Evolutionary conservation across 2,329 filamentous ascomycete genomes (phyloP).

Genomic region (Thielaviopsis populi): DNA sequence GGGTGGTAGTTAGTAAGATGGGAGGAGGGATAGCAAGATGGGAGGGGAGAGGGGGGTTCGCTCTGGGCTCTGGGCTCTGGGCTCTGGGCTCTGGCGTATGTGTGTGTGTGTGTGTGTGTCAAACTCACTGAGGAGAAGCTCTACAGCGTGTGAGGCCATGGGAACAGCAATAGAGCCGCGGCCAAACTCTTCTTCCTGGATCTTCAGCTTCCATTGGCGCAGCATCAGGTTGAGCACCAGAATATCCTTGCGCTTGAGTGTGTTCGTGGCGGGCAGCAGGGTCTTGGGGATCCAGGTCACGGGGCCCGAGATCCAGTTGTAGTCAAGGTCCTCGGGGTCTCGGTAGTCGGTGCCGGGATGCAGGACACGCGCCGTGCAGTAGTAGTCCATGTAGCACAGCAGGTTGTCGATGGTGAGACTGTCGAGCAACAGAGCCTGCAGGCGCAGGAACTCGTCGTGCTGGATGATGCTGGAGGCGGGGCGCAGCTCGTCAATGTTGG

Average conservation of each 20-base stretch:
- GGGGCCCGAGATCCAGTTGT: conserved; percentile 30
- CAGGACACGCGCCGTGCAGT: conserved; percentile 1
- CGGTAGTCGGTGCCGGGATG: conserved; percentile 8
- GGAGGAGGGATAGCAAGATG: background rate
- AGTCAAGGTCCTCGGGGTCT: conserved; percentile 18
- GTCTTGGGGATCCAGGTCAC: conserved; percentile 30
- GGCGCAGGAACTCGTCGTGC: conserved; percentile 28
- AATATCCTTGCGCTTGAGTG: conserved; percentile 26
- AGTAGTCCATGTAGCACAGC: conserved; percentile 26
- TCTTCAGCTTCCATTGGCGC: conserved; percentile 35
- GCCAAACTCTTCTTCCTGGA: conserved; percentile 30
- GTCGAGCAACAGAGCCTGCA: conserved; percentile 26
- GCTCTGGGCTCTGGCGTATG: too few relatives aligned
- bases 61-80: too few relatives aligned
- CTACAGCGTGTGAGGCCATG: conserved; percentile 29
- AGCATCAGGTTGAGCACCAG: conserved; percentile 32
- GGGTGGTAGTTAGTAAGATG: background rate
- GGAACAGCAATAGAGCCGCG: conserved; percentile 29
- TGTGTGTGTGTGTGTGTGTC: too few relatives aligned
- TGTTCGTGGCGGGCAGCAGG: background rate
- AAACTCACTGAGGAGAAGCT: conserved; percentile 32
- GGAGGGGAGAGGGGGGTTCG: background rate
- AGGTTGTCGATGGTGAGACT: conserved; percentile 37
- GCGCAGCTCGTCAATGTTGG: conserved; percentile 35
- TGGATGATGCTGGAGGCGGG: conserved; percentile 28